Evolutionary conservation across 2,329 filamentous ascomycete species (phyloP).

Genomic region (Mollisia scopiformis): DNA sequence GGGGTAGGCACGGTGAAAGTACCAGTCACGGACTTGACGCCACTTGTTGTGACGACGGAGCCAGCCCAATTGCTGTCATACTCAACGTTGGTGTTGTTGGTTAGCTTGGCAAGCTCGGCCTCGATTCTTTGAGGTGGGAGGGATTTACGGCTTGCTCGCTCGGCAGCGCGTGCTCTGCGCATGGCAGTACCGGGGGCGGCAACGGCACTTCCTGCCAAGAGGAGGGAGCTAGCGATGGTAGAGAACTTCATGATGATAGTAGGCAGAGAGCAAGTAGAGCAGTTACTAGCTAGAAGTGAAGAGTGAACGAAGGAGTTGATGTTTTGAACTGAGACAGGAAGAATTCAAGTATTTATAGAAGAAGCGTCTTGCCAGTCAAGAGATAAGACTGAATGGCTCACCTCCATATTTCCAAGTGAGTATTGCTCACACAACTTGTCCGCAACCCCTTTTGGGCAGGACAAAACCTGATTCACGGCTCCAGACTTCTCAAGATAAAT

Average conservation of each 20-base stretch:
- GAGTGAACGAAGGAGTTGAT: no score
- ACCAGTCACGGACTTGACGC: slow-evolving; percentile 56
- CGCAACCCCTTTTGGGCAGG: no score
- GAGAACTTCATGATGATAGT: slow-evolving; percentile 53
- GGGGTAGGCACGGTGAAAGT: slow-evolving; percentile 54
- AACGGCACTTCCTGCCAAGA: slow-evolving; percentile 45
- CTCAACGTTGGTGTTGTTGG: slow-evolving; percentile 46
- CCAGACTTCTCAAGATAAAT: no score
- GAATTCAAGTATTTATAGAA: no score
- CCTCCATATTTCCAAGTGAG: no score
- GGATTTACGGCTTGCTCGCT: slow-evolving; percentile 32
- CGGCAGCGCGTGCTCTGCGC: slow-evolving; percentile 38
- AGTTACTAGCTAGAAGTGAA: no score
- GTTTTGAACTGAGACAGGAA: no score
- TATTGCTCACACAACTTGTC: no score
- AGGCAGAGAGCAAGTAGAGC: not conserved
- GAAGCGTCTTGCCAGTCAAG: no score
- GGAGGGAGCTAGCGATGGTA: slow-evolving; percentile 39
- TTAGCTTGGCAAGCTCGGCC: slow-evolving; percentile 32
- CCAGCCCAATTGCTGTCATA: slow-evolving; percentile 64
- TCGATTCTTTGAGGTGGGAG: slow-evolving; percentile 38
- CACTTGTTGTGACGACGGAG: slow-evolving; percentile 52
- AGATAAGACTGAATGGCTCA: no score
- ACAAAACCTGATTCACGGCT: no score
- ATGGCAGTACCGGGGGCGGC: slow-evolving; percentile 48